phyloP scores from a whole-genome alignment of 148 eudicot genomes.

The Nyssa sinensis region DNA sequence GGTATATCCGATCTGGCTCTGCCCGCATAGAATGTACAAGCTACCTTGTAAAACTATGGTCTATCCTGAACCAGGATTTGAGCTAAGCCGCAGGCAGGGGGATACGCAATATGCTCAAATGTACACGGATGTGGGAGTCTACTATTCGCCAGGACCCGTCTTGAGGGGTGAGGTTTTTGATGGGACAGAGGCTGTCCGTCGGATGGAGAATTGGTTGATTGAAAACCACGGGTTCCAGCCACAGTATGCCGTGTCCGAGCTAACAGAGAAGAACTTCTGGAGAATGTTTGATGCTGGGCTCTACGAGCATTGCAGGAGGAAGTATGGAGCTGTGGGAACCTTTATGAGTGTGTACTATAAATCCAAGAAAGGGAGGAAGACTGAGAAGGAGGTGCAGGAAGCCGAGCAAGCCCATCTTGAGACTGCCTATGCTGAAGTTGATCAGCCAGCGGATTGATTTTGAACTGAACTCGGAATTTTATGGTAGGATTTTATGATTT shows the following conservation, averaged over 20 bases:
- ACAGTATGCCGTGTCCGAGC: slow-evolving; percentile 84
- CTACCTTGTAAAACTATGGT: slow-evolving; percentile 78
- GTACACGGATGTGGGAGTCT: slow-evolving; percentile 90
- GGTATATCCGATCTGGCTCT: slow-evolving; percentile 92
- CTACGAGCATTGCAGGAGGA: slow-evolving; percentile 70
- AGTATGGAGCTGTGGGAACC: slow-evolving; percentile 79
- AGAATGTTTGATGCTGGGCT: slow-evolving; percentile 81
- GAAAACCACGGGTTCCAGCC: slow-evolving; percentile 88
- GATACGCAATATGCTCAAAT: slow-evolving; percentile 81
- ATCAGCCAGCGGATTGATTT: slow-evolving; percentile 32
- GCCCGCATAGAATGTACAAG: slow-evolving; percentile 78
- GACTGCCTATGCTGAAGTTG: slow-evolving; percentile 39
- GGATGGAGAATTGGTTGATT: slow-evolving; percentile 75
- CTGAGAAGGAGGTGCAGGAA: slow-evolving; percentile 88
- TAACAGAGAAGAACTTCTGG: slow-evolving; percentile 77
- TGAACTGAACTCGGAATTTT: not conserved
- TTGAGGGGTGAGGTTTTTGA: slow-evolving; percentile 84
- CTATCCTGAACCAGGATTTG: slow-evolving; percentile 85
- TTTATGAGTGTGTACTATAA: slow-evolving; percentile 91
- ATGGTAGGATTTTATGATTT: slow-evolving; percentile 7
- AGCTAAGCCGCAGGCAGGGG: slow-evolving; percentile 66
- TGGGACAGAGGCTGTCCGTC: slow-evolving; percentile 71
- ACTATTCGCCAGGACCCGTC: slow-evolving; percentile 82
- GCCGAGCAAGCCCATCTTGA: slow-evolving; percentile 75
- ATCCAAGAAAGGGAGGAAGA: slow-evolving; percentile 83